Evolutionary conservation across 192 early-diverging fungal genomes (phyloP), one percentile per base, ranked within the genome.

Genomic region (Lobosporangium transversale): DNA sequence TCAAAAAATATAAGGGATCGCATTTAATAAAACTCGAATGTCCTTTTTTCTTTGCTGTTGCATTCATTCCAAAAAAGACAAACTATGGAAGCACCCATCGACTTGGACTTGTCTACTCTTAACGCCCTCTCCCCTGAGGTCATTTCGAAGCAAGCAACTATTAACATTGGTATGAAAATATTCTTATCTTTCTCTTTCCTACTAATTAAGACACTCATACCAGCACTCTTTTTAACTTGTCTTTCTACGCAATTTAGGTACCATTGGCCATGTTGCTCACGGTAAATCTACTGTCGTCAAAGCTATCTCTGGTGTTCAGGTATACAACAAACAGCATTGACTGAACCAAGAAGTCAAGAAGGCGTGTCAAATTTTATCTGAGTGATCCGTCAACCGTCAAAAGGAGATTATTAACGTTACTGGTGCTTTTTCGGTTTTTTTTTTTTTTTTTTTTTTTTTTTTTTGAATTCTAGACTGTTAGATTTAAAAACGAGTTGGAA

Each of bases 261-360:
- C 97, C 43, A 99, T 99, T 81, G 97, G 97, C 44, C 97, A 99
- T 83, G 97, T 99, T 67, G 97, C 97, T 31, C 97, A 99, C 88
- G 97, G 97, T 82, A 99, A 99, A 87, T 98, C 96, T 21, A 98
- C 97, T 21, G 94, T 99, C 21, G 97, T 99, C 58, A 99, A 95
- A 80, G 96, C 97, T 40, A 97, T 98, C 68, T 98, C 97, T 33
- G 96, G 96, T 59, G 97, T 98, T 23, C 93, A 95, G 78, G 86
- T 88, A 80, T 40, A 53, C 30, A 29, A 24, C 52, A 27, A 32
- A 32, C 23, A n/a, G 9, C 5, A 7, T 4, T 21, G 9, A n/a
- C n/a, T n/a, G n/a, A n/a, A n/a, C n/a, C n/a, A n/a, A n/a, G n/a
- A n/a, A n/a, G n/a, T n/a, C n/a, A n/a, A n/a, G n/a, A n/a, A n/a